Evolutionary conservation across 495 filamentous ascomycete species (phyloP), one percentile per base, ranked within the genome.

Genomic region (Tuber melanosporum): DNA sequence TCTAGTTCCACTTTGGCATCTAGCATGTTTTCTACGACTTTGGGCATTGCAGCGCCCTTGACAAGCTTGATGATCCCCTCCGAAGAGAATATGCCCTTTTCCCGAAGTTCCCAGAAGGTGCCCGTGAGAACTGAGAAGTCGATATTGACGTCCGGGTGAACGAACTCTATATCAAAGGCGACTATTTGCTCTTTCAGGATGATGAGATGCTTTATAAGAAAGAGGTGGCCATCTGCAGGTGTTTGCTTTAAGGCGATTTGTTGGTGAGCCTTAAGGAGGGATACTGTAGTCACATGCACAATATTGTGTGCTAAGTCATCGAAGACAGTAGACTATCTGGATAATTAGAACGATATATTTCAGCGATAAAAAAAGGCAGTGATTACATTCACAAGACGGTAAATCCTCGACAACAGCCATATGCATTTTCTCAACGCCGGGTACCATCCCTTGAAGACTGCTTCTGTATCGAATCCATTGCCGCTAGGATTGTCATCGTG

Each of bases 301-400:
- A 93, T 92, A 78, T 90, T 90, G 83, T 93, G 91, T 19, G 91
- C 91, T 14, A 93, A 86, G 81, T 93, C 91, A 76, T 93, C 91
- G 81, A 93, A 93, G 69, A 93, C 89, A 70, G 89, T 89, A 74
- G 90, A 91, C 52, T 89, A 43, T 12, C 17, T 36, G 7, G 22
- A 26, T 52, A n/a, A 47, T 71, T 72, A 75, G 57, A 72, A 45
- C 74, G 41, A 47, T 8, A 22, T 44, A 52, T 43, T 57, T 57
- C 26, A 14, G 17, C 19, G 9, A 15, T 26, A 41, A 72, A 72
- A 12, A 36, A 79, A 79, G 85, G 74, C 83, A 88, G 89, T 15
- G 14, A 62, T 62, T 62, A 62, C 52, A 83, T 93, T 83, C 26
- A 93, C 91, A 49, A 93, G 89, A 14, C 91, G 89, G 82, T 93